Percentiles rank a stretch among this genome's conserved stretches.
Conservation (phyloP, 2,329 filamentous ascomycete species). For the Fusarium succisae region DNA sequence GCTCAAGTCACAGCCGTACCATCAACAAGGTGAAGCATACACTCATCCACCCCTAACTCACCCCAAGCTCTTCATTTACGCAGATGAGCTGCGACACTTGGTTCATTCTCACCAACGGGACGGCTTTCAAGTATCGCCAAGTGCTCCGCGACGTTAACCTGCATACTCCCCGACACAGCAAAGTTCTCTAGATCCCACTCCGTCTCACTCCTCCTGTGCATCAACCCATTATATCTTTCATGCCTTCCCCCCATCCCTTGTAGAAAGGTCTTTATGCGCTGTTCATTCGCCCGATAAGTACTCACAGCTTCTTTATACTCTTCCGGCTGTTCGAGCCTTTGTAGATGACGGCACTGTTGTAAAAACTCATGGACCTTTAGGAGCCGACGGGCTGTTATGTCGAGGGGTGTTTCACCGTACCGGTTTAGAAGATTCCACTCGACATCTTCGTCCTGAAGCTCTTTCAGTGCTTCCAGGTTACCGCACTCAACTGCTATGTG, state of each 20-base stretch:
- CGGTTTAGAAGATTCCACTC: background rate
- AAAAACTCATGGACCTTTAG: background rate
- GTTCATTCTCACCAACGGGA: rapidly evolving
- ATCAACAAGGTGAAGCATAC: background rate
- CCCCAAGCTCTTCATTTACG: background rate
- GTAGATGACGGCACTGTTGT: background rate
- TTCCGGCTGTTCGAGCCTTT: background rate
- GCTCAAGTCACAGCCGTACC: background rate
- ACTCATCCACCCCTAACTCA: background rate
- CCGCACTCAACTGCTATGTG: background rate
- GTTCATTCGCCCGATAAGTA: background rate
- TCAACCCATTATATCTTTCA: background rate
- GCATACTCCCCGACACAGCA: rapidly evolving
- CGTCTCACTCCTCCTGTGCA: background rate
- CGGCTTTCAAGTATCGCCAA: background rate
- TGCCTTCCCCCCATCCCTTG: rapidly evolving
- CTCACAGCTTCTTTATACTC: rapidly evolving
- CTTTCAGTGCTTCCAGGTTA: rapidly evolving
- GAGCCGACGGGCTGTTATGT: background rate
- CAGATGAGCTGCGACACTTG: rapidly evolving
- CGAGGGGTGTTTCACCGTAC: background rate
- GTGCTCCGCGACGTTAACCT: background rate
- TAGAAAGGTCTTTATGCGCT: background rate
- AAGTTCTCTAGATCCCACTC: background rate
- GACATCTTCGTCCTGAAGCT: rapidly evolving